phyloP scores from a whole-genome alignment of 176 grass and related monocot genomes.

The Oryza officinalis region DNA sequence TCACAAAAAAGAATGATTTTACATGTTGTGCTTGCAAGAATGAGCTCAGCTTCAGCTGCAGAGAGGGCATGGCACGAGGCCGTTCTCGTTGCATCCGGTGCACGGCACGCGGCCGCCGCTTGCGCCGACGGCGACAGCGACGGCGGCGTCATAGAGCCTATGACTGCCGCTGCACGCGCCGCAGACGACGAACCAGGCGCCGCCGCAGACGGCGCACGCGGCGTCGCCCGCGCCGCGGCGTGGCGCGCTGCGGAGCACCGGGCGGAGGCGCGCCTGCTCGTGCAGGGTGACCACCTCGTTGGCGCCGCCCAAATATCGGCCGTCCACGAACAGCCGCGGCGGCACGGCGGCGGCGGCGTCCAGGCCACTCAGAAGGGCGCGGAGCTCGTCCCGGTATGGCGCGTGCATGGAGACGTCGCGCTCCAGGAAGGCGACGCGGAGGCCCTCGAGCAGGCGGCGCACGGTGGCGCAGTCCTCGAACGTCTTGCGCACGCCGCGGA shows the following conservation, averaged over 20 bases:
- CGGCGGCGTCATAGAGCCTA: constrained; percentile 59
- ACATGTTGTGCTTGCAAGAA: neutral
- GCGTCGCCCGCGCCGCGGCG: constrained; percentile 21
- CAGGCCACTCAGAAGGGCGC: constrained; percentile 31
- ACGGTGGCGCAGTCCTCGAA: constrained; percentile 83
- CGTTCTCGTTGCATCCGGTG: constrained; percentile 46
- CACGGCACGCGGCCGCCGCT: constrained; percentile 29
- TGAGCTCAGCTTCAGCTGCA: constrained; percentile 32
- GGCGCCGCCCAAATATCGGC: constrained; percentile 72
- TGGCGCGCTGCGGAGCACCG: constrained; percentile 38
- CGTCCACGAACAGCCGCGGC: constrained; percentile 70
- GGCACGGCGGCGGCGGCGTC: constrained; percentile 25
- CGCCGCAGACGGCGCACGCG: constrained; percentile 65
- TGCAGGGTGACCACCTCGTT: constrained; percentile 75
- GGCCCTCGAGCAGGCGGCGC: constrained; percentile 60
- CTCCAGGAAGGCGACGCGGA: constrained; percentile 64
- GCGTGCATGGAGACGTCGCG: constrained; percentile 82
- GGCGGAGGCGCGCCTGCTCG: constrained; percentile 52
- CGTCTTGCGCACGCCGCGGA: constrained; percentile 69
- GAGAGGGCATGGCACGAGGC: constrained; percentile 47
- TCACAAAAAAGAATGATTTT: constrained; percentile 2
- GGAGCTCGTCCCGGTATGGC: constrained; percentile 75
- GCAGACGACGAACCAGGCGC: constrained; percentile 74
- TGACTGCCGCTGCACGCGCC: constrained; percentile 69
- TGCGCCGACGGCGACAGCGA: neutral